phyloP scores from a whole-genome alignment of 1,284 basidiomycete genomes.

The Fomitopsis betulina region DNA sequence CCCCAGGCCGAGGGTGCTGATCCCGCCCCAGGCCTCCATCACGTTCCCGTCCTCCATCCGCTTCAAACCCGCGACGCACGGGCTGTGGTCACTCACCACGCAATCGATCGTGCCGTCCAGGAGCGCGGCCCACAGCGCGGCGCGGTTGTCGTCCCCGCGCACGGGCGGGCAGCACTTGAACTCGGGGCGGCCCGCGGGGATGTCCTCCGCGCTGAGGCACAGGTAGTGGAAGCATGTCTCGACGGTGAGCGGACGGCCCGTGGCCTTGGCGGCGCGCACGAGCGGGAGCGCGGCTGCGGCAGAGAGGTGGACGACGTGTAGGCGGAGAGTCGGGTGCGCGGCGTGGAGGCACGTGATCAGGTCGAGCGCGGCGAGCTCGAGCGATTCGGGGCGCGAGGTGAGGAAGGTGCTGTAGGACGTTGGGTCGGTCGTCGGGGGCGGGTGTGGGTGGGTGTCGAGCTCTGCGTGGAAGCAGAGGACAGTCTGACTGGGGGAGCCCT shows the following conservation, averaged over 20 bases:
- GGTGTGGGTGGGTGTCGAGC: constrained; percentile 41
- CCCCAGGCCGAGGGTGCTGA: constrained; percentile 84
- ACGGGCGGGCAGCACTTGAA: constrained; percentile 98
- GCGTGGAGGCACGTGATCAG: constrained; percentile 66
- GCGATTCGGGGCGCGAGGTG: constrained; percentile 69
- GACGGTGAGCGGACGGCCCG: constrained; percentile 71
- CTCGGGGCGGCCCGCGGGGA: constrained; percentile 72
- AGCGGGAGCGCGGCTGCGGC: constrained; percentile 75
- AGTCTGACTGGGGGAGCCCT: constrained; percentile 50
- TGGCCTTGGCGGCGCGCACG: constrained; percentile 62
- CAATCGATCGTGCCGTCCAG: constrained; percentile 80
- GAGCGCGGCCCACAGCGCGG: constrained; percentile 76
- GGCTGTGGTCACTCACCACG: constrained; percentile 92
- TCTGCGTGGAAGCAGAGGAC: constrained; percentile 91
- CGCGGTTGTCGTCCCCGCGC: constrained; percentile 66
- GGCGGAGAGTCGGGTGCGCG: constrained; percentile 64
- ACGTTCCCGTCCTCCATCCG: constrained; percentile 74
- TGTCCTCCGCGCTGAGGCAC: constrained; percentile 56
- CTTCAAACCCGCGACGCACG: constrained; percentile 82
- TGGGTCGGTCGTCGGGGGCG: constrained; percentile 31
- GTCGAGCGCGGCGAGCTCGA: constrained; percentile 77
- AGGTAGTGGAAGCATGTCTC: constrained; percentile 97
- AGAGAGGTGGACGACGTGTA: constrained; percentile 92
- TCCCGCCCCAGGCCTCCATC: constrained; percentile 91
- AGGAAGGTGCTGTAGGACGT: constrained; percentile 79